Percentiles rank a stretch among this genome's conserved stretches.
These are phyloP conservation scores for Neofusicoccum ribis DNA, from an alignment of 2,329 filamentous ascomycete species.

Conservation along the genomic window DNA sequence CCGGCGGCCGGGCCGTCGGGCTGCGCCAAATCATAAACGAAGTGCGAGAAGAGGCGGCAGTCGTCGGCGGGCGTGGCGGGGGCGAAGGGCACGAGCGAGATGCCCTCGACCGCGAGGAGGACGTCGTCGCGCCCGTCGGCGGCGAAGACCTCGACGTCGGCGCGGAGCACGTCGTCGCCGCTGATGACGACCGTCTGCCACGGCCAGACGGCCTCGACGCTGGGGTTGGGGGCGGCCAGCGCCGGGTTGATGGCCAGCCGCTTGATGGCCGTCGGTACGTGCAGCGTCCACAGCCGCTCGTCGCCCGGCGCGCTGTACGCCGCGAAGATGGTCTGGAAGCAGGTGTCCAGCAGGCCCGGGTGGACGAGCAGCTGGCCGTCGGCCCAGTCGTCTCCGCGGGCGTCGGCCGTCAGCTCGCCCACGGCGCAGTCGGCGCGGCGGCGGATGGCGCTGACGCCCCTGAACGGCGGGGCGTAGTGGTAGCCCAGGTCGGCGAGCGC, in stretches of 20 bases:
- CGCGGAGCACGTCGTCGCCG: not conserved
- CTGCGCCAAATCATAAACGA: not conserved
- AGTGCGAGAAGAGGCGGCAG: not conserved
- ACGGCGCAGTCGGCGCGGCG: constrained; percentile 16
- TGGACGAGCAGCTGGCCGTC: constrained; percentile 21
- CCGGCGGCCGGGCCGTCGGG: not conserved
- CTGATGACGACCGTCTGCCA: not conserved
- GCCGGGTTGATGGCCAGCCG: constrained; percentile 12
- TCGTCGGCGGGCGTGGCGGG: not conserved
- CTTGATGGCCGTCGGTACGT: constrained; percentile 27
- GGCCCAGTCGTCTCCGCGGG: no score
- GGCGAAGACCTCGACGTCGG: not conserved
- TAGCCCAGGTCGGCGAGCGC: constrained; percentile 25
- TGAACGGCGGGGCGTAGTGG: constrained; percentile 24
- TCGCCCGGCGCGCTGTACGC: constrained; percentile 34
- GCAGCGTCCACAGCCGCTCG: constrained; percentile 27
- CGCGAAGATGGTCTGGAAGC: constrained; percentile 32
- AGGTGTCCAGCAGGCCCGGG: constrained; percentile 33
- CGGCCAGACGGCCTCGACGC: not conserved
- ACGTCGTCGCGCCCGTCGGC: not conserved
- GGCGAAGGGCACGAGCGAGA: no score
- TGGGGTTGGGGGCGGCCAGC: no score
- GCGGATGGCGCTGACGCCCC: constrained; percentile 2
- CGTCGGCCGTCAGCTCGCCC: not conserved
- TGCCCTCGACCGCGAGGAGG: not conserved